These are phyloP conservation scores for Diplodia corticola DNA, from an alignment of 2,329 filamentous ascomycete species.

Conservation along the genomic window DNA sequence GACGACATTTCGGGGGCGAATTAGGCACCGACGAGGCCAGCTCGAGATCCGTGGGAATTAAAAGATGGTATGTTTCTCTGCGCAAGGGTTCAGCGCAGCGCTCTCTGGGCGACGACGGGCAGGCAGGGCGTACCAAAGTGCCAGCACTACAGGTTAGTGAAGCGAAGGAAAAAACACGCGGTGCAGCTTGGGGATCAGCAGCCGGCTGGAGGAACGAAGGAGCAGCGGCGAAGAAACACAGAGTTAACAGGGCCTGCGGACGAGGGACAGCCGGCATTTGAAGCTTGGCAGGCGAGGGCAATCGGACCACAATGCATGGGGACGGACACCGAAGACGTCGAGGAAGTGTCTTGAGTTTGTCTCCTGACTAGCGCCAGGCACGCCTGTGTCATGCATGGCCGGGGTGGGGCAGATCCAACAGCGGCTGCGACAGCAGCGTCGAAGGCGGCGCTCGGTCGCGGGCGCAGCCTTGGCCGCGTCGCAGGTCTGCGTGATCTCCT, in stretches of 20 bases:
- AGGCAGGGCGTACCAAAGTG: constrained; percentile 11
- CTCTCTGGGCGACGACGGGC: background rate
- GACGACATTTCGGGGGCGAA: background rate
- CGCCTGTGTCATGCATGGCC: background rate
- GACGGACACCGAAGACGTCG: background rate
- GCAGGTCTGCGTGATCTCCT: background rate
- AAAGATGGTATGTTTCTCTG: constrained; percentile 1
- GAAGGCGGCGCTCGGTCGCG: background rate
- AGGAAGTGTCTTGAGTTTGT: constrained; percentile 9
- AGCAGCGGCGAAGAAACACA: constrained; percentile 6
- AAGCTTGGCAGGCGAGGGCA: constrained; percentile 12
- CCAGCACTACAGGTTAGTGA: constrained; percentile 10
- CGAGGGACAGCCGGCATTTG: constrained; percentile 10
- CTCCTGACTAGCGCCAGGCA: constrained; percentile 19
- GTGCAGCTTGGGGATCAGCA: background rate
- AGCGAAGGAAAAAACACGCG: background rate
- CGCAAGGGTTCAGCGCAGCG: background rate
- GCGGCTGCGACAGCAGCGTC: constrained; percentile 4
- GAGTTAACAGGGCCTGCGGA: background rate
- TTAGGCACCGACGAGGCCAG: constrained; percentile 19
- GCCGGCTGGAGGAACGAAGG: background rate
- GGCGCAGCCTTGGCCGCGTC: background rate
- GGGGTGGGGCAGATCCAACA: background rate
- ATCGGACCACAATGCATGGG: background rate
- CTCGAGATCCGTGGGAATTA: constrained; percentile 3